Evolutionary conservation across 2,329 filamentous ascomycete genomes (phyloP).

Genomic region (Blastomyces parvus): DNA sequence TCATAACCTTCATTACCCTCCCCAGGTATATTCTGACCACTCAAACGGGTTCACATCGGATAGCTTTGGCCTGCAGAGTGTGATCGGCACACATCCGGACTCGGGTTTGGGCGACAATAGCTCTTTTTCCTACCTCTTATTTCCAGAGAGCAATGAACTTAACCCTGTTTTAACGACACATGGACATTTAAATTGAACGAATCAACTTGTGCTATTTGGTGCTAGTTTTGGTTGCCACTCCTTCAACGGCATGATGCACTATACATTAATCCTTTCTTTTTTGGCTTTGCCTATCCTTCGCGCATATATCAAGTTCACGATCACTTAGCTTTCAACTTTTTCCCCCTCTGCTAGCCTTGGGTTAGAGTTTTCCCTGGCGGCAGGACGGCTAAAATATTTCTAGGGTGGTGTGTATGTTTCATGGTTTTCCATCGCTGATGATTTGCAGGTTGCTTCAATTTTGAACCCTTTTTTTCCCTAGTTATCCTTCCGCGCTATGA

Average conservation of each 20-base stretch:
- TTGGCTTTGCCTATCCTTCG: neutral
- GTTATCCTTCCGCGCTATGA: neutral
- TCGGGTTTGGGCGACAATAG: constrained; percentile 16
- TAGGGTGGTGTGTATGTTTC: neutral
- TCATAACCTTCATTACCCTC: neutral
- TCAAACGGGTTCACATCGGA: constrained; percentile 3
- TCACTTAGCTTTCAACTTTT: neutral
- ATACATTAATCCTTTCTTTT: constrained; percentile 3
- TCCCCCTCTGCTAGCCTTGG: neutral
- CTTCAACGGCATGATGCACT: neutral
- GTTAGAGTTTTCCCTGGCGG: neutral
- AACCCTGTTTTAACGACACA: constrained; percentile 13
- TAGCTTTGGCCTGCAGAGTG: constrained; percentile 19
- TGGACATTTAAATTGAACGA: constrained; percentile 8
- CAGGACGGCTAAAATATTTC: neutral
- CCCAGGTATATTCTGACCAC: neutral
- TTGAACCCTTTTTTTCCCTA: neutral
- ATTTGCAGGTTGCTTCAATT: neutral
- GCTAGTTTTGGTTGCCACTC: neutral
- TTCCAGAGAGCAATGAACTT: constrained; percentile 11
- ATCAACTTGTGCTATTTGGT: constrained; percentile 11
- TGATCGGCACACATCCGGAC: constrained; percentile 26
- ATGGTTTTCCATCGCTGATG: neutral
- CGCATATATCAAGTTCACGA: neutral
- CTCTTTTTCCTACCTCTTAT: constrained; percentile 8